phyloP scores from a whole-genome alignment of 2,329 filamentous ascomycete species.

The Botryotinia calthae region DNA sequence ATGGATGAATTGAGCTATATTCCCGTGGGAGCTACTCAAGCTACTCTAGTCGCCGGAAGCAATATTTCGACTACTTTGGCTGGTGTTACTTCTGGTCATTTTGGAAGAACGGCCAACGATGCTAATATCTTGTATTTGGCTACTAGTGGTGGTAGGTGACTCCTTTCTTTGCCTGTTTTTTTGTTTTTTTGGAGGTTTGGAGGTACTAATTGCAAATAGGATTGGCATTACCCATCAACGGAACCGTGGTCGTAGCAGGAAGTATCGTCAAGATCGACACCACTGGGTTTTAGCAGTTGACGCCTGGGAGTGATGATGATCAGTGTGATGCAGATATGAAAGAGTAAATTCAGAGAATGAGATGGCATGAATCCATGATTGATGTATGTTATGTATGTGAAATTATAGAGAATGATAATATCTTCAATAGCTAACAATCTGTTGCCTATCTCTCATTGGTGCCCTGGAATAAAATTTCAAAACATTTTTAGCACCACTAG shows the following conservation, averaged over 20 bases:
- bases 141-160: constrained; percentile 26
- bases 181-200: fast-evolving
- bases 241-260: constrained; percentile 6
- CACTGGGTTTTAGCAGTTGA: neutral
- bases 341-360: neutral
- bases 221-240: constrained; percentile 13
- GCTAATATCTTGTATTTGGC: constrained; percentile 24
- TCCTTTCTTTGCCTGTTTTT: too few species aligned
- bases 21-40: neutral
- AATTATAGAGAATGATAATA: neutral
- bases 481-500: neutral
- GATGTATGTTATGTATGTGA: neutral
- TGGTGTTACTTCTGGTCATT: constrained; percentile 25
- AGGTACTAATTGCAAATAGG: neutral
- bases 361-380: neutral
- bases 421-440: neutral
- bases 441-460: neutral
- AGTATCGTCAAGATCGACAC: constrained; percentile 14
- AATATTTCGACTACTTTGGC: constrained; percentile 22
- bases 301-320: neutral
- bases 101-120: constrained; percentile 23
- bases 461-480: neutral
- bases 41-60: constrained; percentile 22
- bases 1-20: constrained; percentile 22
- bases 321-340: neutral